These are phyloP conservation scores for Isatis tinctoria DNA, from an alignment of 345 rosid genomes.

Conservation along the genomic window DNA sequence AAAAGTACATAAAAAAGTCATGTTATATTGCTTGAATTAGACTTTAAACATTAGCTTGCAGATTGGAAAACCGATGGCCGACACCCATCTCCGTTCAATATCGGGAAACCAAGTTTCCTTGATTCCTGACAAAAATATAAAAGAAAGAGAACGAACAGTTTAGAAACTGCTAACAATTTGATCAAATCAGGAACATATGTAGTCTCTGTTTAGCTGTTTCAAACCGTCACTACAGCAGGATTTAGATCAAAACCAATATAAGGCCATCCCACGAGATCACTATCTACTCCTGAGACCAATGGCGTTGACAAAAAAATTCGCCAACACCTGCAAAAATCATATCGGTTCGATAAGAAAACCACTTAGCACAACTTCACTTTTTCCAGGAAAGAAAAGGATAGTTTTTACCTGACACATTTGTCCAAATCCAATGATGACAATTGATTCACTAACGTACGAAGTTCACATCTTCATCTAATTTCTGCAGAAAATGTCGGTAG, in stretches of 20 bases:
- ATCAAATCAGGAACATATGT: not conserved
- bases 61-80: constrained; percentile 78
- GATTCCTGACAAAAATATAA: constrained; percentile 46
- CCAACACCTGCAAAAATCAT: constrained; percentile 60
- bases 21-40: too few species aligned
- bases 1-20: too few species aligned
- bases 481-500: constrained; percentile 40
- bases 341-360: too few species aligned
- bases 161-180: not conserved
- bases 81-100: constrained; percentile 88
- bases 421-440: constrained; percentile 88
- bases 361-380: not conserved
- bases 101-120: constrained; percentile 81
- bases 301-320: constrained; percentile 90
- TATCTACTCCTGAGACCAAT: constrained; percentile 64
- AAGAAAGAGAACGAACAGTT: not conserved
- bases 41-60: too few species aligned
- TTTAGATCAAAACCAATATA: constrained; percentile 90
- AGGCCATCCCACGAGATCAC: constrained; percentile 61
- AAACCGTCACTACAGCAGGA: constrained; percentile 85
- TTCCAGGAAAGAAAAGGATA: not conserved
- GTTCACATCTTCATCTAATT: constrained; percentile 46
- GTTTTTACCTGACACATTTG: constrained; percentile 89
- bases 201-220: not conserved
- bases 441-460: constrained; percentile 73